Evolutionary conservation across 768 basidiomycete genomes (phyloP), one percentile per base, ranked within the genome.

Genomic region (Tricholomella constricta): DNA sequence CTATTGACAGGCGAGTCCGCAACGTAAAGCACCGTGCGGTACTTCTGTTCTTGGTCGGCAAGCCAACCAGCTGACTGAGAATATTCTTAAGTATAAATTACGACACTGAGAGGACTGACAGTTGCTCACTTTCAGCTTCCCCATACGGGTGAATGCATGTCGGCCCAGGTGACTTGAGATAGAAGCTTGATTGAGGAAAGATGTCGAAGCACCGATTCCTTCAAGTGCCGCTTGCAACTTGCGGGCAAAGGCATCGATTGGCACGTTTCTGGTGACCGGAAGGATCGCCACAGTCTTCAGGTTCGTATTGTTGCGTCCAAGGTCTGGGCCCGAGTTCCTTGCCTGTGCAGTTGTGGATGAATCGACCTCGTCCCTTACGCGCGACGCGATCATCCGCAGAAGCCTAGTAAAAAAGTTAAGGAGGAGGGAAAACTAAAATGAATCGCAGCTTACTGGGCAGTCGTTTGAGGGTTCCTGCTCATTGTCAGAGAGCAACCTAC

Each of bases 101-200:
- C 46, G 23, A 23, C 19, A 14, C 4, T 48, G 17, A 51, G 12
- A 27, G 37, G 23, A 7, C 34, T 7, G 22, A 31, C n/a, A 31
- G n/a, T 3, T 17, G 0, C 88, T 84, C 29, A 91, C 90, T 76
- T 98, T 99, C 36, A 99, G 81, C 70, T 98, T 98, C 2, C 97
- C 97, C 85, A 98, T 97, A 45, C 90, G 76, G 31, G 91, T 92
- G 70, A 98, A 99, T 0, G 95, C 93, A 72, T 99, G 94, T 34
- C 89, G 82, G 12, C 97, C 97, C 4, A 98, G 84, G 61, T 97
- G 93, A 45, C 82, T 83, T 45, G 94, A 93, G 44, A 98, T 86
- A 8, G 93, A 91, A 0, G 91, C 90, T 70, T 98, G 97, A 63
- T 96, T 95, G 27, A 99, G 83, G 67, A 87, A 97, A 1, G 89